These are phyloP conservation scores for Nemania sp. DNA, from an alignment of 2,329 filamentous ascomycete species.

Conservation along the genomic window DNA sequence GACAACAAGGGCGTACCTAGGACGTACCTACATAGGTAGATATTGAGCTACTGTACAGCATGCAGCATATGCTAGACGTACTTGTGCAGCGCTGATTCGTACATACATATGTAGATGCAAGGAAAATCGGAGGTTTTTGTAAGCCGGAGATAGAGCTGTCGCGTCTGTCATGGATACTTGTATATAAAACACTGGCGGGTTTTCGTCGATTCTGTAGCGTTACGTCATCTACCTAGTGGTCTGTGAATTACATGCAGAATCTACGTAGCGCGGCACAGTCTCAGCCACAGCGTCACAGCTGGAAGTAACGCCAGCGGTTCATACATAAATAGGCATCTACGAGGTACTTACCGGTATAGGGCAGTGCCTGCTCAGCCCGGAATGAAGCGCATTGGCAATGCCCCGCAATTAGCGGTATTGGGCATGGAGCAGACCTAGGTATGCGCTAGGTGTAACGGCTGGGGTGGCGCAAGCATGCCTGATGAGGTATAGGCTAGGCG, in stretches of 20 bases:
- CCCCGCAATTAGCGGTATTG: constrained; percentile 19
- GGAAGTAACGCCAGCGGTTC: background rate
- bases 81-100: too few species aligned
- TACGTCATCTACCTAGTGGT: background rate
- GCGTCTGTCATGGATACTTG: background rate
- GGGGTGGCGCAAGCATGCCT: background rate
- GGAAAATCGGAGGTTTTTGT: background rate
- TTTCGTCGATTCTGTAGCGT: constrained; percentile 1
- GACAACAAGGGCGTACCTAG: background rate
- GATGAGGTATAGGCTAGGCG: background rate
- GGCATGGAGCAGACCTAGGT: background rate
- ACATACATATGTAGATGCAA: too few species aligned
- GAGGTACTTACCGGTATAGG: background rate
- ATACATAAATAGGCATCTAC: background rate
- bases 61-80: too few species aligned
- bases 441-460: background rate
- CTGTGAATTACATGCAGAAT: constrained; percentile 18
- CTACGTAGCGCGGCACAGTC: constrained; percentile 4
- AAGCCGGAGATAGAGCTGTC: background rate
- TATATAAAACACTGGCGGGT: background rate
- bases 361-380: constrained; percentile 20
- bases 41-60: too few species aligned
- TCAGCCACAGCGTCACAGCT: constrained; percentile 32
- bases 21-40: too few species aligned
- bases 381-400: constrained; percentile 1